Conservation (phyloP, 164 flowering plant species). For the Vitis rupestris region DNA sequence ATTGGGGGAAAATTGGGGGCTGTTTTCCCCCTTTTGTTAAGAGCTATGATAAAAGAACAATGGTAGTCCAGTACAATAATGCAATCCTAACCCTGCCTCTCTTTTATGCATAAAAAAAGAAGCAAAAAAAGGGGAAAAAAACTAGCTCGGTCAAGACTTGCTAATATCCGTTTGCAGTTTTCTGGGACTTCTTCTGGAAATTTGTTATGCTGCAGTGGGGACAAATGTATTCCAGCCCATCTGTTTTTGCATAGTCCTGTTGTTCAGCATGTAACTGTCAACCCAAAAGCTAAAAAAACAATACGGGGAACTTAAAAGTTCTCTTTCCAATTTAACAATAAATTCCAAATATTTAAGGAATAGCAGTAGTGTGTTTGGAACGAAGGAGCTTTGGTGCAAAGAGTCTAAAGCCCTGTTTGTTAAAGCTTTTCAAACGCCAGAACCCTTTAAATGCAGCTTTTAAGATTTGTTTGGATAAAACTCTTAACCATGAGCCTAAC, state of each 20-base stretch:
- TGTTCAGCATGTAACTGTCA: too few species aligned
- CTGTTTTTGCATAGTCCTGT: slow-evolving; percentile 99
- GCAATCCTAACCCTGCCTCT: slow-evolving; percentile 17
- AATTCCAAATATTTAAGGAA: too few species aligned
- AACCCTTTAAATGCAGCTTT: too few species aligned
- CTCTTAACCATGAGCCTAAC: too few species aligned
- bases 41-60: slow-evolving; percentile 13
- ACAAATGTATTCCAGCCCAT: slow-evolving; percentile 94
- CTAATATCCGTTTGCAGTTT: slow-evolving; percentile 60
- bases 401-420: too few species aligned
- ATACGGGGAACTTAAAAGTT: too few species aligned
- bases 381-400: too few species aligned
- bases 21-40: slow-evolving; percentile 2
- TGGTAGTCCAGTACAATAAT: slow-evolving; percentile 14
- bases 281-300: too few species aligned
- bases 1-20: slow-evolving; percentile 12
- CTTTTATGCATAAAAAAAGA: slow-evolving; percentile 6
- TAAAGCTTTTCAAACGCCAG: too few species aligned
- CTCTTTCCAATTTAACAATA: too few species aligned
- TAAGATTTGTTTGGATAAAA: too few species aligned
- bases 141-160: not conserved
- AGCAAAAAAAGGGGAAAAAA: not conserved
- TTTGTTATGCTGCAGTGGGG: slow-evolving; percentile 90
- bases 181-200: slow-evolving; percentile 69
- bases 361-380: too few species aligned